A percentile compares a stretch with the other conserved stretches of the same genome.
Evolutionary conservation across 208 protist genomes (phyloP).

Genomic region (Herpetomonas muscarum): DNA sequence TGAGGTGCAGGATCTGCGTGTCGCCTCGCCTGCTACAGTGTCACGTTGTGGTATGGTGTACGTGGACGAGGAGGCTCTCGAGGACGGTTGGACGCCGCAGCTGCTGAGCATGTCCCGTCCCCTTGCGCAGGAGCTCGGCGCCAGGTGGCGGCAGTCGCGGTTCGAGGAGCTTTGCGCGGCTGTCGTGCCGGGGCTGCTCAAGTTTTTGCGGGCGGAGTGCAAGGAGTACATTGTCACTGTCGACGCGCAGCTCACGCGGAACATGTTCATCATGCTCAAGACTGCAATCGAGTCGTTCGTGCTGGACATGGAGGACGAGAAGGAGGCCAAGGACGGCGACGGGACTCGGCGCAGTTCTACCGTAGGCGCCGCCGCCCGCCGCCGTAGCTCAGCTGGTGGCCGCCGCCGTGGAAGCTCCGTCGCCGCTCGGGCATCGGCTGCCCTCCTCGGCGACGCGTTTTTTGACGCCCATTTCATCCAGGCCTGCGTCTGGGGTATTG

Average conservation of each 20-base stretch:
- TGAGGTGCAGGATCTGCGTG: slow-evolving; percentile 97
- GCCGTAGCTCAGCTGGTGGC: slow-evolving; percentile 32
- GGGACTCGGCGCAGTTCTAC: not conserved
- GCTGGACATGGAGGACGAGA: slow-evolving; percentile 26
- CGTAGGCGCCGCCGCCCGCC: slow-evolving; percentile 2
- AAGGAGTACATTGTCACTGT: slow-evolving; percentile 85
- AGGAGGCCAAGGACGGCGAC: slow-evolving; percentile 15
- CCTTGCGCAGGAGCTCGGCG: slow-evolving; percentile 31
- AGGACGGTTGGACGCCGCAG: slow-evolving; percentile 79
- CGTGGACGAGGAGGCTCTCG: slow-evolving; percentile 84
- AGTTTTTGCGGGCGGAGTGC: slow-evolving; percentile 76
- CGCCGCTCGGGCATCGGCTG: slow-evolving; percentile 24
- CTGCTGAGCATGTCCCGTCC: slow-evolving; percentile 46
- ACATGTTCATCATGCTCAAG: slow-evolving; percentile 86
- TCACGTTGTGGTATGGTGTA: slow-evolving; percentile 99
- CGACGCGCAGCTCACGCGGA: slow-evolving; percentile 79
- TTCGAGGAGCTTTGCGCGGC: slow-evolving; percentile 72
- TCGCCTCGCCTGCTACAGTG: slow-evolving; percentile 98
- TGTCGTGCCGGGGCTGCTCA: slow-evolving; percentile 57
- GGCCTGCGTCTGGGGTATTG: slow-evolving; percentile 94
- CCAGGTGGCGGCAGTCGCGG: slow-evolving; percentile 61
- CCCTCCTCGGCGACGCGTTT: slow-evolving; percentile 58
- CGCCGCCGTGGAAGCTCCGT: slow-evolving; percentile 47
- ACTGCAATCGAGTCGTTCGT: slow-evolving; percentile 19
- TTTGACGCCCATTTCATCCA: slow-evolving; percentile 92